Evolutionary conservation across 2,329 filamentous ascomycete genomes (phyloP).

Genomic region (Apiospora sp.): DNA sequence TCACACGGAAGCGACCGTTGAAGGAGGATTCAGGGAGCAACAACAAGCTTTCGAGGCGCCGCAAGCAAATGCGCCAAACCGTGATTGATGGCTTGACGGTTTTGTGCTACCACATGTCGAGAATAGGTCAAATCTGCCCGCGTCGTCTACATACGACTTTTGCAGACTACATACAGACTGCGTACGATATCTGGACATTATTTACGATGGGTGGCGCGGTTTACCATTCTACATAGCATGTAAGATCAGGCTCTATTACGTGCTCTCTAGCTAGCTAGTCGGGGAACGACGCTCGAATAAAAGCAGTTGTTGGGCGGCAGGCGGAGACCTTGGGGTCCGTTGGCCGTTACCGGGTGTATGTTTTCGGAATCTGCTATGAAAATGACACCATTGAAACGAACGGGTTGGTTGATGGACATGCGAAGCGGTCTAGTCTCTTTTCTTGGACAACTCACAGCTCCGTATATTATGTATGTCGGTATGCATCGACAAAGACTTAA

Average conservation of each 20-base stretch:
- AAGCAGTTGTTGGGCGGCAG: slow-evolving; percentile 9
- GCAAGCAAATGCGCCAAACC: slow-evolving; percentile 6
- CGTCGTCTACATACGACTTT: not conserved
- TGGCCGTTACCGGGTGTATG: not conserved
- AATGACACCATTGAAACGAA: slow-evolving; percentile 16
- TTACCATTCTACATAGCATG: slow-evolving; percentile 10
- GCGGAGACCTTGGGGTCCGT: slow-evolving; percentile 2
- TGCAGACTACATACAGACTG: not conserved
- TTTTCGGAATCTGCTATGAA: not conserved
- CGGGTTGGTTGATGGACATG: not conserved
- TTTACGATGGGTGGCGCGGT: slow-evolving; percentile 14
- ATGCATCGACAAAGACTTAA: not conserved
- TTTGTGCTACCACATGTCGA: not conserved
- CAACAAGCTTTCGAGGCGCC: slow-evolving; percentile 16
- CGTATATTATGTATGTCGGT: not conserved
- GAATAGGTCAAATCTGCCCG: not conserved
- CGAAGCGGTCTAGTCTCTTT: not conserved
- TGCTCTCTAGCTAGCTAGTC: not conserved
- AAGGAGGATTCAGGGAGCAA: not conserved
- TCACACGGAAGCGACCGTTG: slow-evolving; percentile 1
- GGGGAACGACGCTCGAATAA: not conserved
- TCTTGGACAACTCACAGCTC: not conserved
- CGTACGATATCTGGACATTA: not conserved
- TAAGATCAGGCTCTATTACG: slow-evolving; percentile 14
- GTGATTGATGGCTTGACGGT: slow-evolving; percentile 2